A percentile compares a stretch with the other conserved stretches of the same genome.
phyloP scores from a whole-genome alignment of 495 filamentous ascomycete genomes.

The Thermochaetoides thermophila region DNA sequence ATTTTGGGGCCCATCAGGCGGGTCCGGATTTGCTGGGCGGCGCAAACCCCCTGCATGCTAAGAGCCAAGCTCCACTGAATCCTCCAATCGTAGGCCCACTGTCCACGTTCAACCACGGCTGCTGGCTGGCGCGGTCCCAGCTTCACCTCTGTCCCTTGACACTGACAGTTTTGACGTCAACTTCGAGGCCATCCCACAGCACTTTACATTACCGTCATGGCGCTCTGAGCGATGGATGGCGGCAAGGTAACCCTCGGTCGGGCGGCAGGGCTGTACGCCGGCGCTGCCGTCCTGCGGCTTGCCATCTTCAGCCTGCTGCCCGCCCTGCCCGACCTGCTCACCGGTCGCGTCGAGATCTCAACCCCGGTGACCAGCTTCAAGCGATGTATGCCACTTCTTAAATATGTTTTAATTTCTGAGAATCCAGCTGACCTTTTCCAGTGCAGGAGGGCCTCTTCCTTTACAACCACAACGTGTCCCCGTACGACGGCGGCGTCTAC shows the following conservation, averaged over 20 bases:
- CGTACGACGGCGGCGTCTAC: conserved; percentile 94
- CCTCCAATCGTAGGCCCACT: too few relatives aligned
- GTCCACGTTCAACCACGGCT: too few relatives aligned
- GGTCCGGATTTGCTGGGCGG: too few relatives aligned
- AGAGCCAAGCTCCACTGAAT: too few relatives aligned
- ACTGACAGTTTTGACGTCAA: conserved; percentile 5
- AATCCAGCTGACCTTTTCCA: conserved; percentile 18
- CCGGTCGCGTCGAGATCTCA: conserved; percentile 86
- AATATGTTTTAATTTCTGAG: not conserved
- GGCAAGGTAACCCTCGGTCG: conserved; percentile 37
- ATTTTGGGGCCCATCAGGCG: too few relatives aligned
- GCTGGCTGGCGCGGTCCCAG: too few relatives aligned
- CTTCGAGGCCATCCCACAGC: too few relatives aligned
- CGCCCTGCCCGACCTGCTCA: conserved; percentile 69
- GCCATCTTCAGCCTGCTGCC: conserved; percentile 71
- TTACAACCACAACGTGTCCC: conserved; percentile 89
- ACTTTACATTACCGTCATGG: conserved; percentile 12
- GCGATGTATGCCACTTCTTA: conserved; percentile 52
- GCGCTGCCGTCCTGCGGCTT: conserved; percentile 65
- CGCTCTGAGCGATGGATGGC: conserved; percentile 29
- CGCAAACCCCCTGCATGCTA: too few relatives aligned
- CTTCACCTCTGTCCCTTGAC: not conserved
- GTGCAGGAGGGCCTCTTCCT: conserved; percentile 95
- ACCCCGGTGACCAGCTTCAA: conserved; percentile 97
- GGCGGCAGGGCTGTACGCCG: conserved; percentile 59